These are phyloP conservation scores for Fomitopsis serialis DNA, from an alignment of 768 basidiomycete species.

Conservation along the genomic window DNA sequence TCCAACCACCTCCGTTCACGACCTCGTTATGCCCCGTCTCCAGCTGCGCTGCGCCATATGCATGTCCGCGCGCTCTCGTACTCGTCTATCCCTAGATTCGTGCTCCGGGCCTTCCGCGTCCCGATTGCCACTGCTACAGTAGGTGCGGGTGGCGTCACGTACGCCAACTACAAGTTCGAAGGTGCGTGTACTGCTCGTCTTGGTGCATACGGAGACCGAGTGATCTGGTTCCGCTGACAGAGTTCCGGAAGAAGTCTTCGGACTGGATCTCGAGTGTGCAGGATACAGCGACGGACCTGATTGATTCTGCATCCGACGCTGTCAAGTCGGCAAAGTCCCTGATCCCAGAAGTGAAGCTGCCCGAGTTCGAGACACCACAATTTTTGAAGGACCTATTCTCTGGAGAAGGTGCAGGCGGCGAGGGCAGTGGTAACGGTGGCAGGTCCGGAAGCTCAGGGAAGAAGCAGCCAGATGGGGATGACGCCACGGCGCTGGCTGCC, in stretches of 20 bases:
- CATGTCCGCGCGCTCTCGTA: constrained; percentile 80
- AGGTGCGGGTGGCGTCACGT: constrained; percentile 87
- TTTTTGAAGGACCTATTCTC: constrained; percentile 66
- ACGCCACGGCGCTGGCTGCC: constrained; percentile 63
- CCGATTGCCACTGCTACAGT: constrained; percentile 86
- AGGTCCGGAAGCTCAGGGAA: constrained; percentile 32
- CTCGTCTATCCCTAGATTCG: constrained; percentile 82
- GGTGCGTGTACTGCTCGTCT: constrained; percentile 41
- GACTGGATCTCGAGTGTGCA: constrained; percentile 63
- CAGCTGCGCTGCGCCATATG: constrained; percentile 51
- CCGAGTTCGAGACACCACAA: constrained; percentile 52
- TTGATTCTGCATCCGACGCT: constrained; percentile 69
- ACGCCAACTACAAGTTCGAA: constrained; percentile 96
- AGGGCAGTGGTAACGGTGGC: constrained; percentile 25
- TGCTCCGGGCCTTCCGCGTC: constrained; percentile 81
- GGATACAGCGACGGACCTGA: constrained; percentile 63
- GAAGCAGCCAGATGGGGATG: constrained; percentile 45
- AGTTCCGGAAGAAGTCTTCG: constrained; percentile 63
- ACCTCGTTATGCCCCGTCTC: constrained; percentile 37
- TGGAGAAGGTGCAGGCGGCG: constrained; percentile 14
- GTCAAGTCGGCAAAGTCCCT: constrained; percentile 38
- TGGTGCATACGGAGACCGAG: background rate
- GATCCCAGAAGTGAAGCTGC: constrained; percentile 37
- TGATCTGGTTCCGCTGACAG: constrained; percentile 30
- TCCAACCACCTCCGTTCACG: constrained; percentile 42